Evolutionary conservation across 768 basidiomycete genomes (phyloP), one percentile per base, ranked within the genome.

Genomic region (Plicaturopsis crispa): DNA sequence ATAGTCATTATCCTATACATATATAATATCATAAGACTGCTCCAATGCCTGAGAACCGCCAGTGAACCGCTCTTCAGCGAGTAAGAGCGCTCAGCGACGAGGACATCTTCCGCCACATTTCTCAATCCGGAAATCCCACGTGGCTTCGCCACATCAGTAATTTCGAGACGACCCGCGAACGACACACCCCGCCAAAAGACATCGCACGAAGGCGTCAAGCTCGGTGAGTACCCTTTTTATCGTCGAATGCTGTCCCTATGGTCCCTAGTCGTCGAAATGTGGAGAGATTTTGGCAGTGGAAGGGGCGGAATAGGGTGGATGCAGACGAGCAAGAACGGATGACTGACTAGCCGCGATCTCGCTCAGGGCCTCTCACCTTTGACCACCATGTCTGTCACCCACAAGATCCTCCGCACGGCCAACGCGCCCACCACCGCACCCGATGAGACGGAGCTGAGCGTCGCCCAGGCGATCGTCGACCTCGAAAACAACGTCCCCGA

Each of bases 401-500:
- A 72, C 74, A 98, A 99, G 76, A 93, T 99, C 60, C 70, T 81
- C 55, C 88, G 96, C 56, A 88, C 89, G 50, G 96, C 96, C 60
- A 97, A 97, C 59, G 94, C 96, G 41, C 93, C 94, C 46, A 75
- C 67, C 46, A 83, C 85, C 17, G 54, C 88, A 46, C 91, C 94
- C 45, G 86, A 91, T 64, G 92, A 92, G 63, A 87, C 80, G 28
- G 94, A 98, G 69, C 80, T 72, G 49, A 78, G 65, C 54, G 84
- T 99, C 60, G 94, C 89, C 36, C 94, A 98, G 70, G 92, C 96
- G 38, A 72, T 99, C 52, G 65, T 97, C 54, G 96, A 99, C 76
- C 80, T 99, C 57, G 94, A 98, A 69, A 89, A 84, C 75, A 92
- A 90, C 62, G 93, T 97, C 43, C 88, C 93, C 46, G 96, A 99